Evolutionary conservation across 1,139 yeast species (phyloP).

Genomic region (Pichia sp.): DNA sequence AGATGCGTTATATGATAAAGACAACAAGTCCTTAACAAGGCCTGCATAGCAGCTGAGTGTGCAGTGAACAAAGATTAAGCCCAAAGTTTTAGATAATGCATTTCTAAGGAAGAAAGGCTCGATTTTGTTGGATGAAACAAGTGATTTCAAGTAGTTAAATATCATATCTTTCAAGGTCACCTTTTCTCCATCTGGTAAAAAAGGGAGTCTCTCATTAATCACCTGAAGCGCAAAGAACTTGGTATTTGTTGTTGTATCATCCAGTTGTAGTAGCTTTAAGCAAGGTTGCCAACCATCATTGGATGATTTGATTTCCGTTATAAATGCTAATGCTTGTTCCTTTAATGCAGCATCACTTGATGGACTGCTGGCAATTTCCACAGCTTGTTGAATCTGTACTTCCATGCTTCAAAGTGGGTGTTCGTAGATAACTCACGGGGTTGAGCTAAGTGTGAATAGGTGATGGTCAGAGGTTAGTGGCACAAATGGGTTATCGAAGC

Average conservation of each 20-base stretch:
- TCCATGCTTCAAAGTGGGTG: conserved; percentile 54
- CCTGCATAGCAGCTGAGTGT: conserved; percentile 59
- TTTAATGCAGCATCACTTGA: conserved; percentile 63
- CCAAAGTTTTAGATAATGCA: conserved; percentile 70
- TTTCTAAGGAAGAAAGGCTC: conserved; percentile 67
- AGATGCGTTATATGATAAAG: conserved; percentile 27
- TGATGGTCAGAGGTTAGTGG: too few species aligned
- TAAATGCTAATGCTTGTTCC: conserved; percentile 77
- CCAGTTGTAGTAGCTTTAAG: conserved; percentile 43
- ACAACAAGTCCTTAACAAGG: conserved; percentile 61
- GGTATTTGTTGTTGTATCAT: conserved; percentile 35
- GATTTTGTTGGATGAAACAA: conserved; percentile 28
- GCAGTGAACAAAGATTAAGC: conserved; percentile 59
- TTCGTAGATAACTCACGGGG: too few species aligned
- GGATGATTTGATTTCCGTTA: conserved; percentile 68
- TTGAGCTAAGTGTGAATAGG: not conserved
- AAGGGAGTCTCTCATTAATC: conserved; percentile 55
- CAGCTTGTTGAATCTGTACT: conserved; percentile 88
- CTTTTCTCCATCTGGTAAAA: conserved; percentile 41
- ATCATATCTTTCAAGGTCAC: conserved; percentile 36
- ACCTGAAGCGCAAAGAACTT: conserved; percentile 82
- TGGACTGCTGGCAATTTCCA: conserved; percentile 71
- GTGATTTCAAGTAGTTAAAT: conserved; percentile 33
- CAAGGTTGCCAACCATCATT: conserved; percentile 78
- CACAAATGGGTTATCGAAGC: too few species aligned